Evolutionary conservation across 169 alveolate genomes (phyloP).

Genomic region (Cryptosporidium xiaoi): DNA sequence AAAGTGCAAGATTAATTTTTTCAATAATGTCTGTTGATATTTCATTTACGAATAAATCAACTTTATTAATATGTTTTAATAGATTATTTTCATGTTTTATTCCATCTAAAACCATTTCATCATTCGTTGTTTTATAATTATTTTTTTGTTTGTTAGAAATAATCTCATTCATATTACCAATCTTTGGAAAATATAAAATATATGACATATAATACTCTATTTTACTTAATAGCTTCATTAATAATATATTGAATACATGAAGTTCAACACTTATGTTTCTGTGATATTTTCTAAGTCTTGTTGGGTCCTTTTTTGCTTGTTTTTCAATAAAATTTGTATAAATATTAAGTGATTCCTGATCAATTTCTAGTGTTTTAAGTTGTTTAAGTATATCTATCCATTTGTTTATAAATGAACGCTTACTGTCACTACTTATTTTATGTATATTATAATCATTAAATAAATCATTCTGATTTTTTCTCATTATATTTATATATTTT

Average conservation of each 20-base stretch:
- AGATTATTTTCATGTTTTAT: background rate
- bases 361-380: slow-evolving; percentile 13
- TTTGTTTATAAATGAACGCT: slow-evolving; percentile 13
- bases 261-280: slow-evolving; percentile 25
- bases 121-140: background rate
- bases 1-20: slow-evolving; percentile 2
- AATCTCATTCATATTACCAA: slow-evolving; percentile 16
- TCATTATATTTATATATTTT: slow-evolving; percentile 34
- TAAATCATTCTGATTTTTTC: background rate
- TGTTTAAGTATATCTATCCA: slow-evolving; percentile 36
- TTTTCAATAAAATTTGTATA: slow-evolving; percentile 6
- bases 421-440: background rate
- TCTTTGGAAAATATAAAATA: slow-evolving; percentile 49
- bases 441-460: background rate
- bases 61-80: slow-evolving; percentile 1
- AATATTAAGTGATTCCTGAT: background rate
- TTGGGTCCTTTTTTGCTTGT: slow-evolving; percentile 1
- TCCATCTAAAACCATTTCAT: background rate
- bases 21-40: slow-evolving; percentile 7
- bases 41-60: slow-evolving; percentile 25
- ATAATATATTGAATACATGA: slow-evolving; percentile 6
- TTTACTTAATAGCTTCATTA: slow-evolving; percentile 6
- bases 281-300: slow-evolving; percentile 1
- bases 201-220: slow-evolving; percentile 28
- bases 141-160: too few species aligned